A percentile compares a stretch with the other conserved stretches of the same genome.
These are phyloP conservation scores for Aspergillus flavus DNA, from an alignment of 2,329 filamentous ascomycete species.

Conservation along the genomic window DNA sequence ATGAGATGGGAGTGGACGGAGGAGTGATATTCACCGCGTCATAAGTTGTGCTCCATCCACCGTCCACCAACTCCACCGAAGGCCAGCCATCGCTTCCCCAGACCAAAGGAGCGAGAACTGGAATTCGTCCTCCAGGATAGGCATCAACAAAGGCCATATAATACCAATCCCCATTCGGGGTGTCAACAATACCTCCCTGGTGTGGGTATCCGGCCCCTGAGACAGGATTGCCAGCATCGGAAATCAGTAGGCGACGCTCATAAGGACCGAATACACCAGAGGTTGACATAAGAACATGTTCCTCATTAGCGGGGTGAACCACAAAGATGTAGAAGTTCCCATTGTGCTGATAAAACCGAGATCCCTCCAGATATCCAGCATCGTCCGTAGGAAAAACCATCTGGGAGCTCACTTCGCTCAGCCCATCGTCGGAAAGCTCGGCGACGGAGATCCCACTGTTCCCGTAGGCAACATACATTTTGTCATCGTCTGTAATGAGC, in stretches of 20 bases:
- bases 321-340: slow-evolving; percentile 59
- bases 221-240: slow-evolving; percentile 50
- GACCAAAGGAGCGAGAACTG: slow-evolving; percentile 58
- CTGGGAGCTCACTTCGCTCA: slow-evolving; percentile 49
- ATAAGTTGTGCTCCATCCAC: slow-evolving; percentile 50
- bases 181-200: slow-evolving; percentile 60
- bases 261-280: slow-evolving; percentile 56
- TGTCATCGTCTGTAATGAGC: slow-evolving; percentile 58
- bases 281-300: slow-evolving; percentile 49
- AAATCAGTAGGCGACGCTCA: slow-evolving; percentile 45
- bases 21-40: not conserved
- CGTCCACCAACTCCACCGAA: slow-evolving; percentile 44
- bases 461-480: slow-evolving; percentile 61
- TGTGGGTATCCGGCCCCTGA: slow-evolving; percentile 51
- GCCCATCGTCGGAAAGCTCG: slow-evolving; percentile 53
- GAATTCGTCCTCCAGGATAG: slow-evolving; percentile 60
- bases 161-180: slow-evolving; percentile 58
- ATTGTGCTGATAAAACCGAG: slow-evolving; percentile 60
- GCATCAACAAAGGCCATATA: slow-evolving; percentile 61
- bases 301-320: slow-evolving; percentile 49
- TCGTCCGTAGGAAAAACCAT: slow-evolving; percentile 44
- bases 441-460: slow-evolving; percentile 54
- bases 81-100: slow-evolving; percentile 60
- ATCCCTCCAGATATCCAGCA: slow-evolving; percentile 11
- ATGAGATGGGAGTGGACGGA: not conserved